These are phyloP conservation scores for Starmerella ratchasimensis DNA, from an alignment of 805 yeast genomes.

Conservation along the genomic window DNA sequence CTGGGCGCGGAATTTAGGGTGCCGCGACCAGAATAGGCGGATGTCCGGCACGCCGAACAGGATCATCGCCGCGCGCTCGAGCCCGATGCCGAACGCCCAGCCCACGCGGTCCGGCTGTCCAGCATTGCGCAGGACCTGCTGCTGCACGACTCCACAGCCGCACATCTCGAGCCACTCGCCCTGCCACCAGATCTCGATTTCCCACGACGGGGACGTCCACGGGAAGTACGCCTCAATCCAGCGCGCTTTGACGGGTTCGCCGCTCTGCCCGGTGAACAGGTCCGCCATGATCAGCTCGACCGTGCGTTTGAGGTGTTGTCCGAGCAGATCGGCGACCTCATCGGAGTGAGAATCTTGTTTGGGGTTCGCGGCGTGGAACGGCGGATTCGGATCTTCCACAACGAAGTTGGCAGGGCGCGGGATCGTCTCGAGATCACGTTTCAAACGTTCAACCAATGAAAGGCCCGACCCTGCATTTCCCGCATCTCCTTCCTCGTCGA, in stretches of 20 bases:
- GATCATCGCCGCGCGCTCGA: constrained; percentile 91
- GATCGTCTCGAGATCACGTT: constrained; percentile 46
- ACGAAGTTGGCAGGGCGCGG: constrained; percentile 48
- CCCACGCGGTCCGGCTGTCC: constrained; percentile 54
- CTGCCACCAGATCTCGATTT: constrained; percentile 97
- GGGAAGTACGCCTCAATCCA: constrained; percentile 97
- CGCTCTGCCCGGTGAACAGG: constrained; percentile 46
- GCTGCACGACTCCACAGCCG: constrained; percentile 85
- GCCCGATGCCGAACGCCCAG: constrained; percentile 96
- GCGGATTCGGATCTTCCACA: constrained; percentile 61
- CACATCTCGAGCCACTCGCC: constrained; percentile 96
- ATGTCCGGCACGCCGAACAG: constrained; percentile 92
- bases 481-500: constrained; percentile 31
- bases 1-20: constrained; percentile 62
- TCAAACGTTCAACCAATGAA: constrained; percentile 36
- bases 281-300: constrained; percentile 70
- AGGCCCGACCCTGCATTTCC: too few species aligned
- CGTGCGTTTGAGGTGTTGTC: constrained; percentile 71
- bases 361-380: constrained; percentile 51
- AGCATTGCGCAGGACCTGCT: constrained; percentile 60
- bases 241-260: constrained; percentile 68
- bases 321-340: constrained; percentile 52
- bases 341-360: constrained; percentile 66
- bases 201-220: constrained; percentile 98
- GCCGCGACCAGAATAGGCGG: constrained; percentile 79